A percentile compares a stretch with the other conserved stretches of the same genome.
Evolutionary conservation across 768 basidiomycete species (phyloP).

Genomic region (Clitopilus hobsonii): DNA sequence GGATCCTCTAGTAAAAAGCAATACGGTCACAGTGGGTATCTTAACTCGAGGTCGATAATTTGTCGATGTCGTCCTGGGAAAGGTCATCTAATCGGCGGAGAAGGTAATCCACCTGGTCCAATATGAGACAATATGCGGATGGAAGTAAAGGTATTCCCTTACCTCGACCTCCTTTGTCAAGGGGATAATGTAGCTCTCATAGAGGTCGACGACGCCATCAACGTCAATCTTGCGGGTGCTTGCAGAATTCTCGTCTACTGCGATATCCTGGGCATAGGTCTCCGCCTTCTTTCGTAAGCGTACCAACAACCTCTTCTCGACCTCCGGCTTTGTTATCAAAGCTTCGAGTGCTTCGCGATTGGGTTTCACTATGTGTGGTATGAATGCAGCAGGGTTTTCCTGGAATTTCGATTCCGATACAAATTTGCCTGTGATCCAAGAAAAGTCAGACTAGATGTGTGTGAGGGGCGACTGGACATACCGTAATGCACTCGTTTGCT

Average conservation of each 20-base stretch:
- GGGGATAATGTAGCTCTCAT: conserved; percentile 94
- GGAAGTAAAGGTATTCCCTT: conserved; percentile 4
- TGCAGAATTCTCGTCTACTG: conserved; percentile 48
- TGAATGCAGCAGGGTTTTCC: conserved; percentile 79
- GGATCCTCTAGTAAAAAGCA: background rate
- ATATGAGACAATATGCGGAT: background rate
- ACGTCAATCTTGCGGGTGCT: conserved; percentile 74
- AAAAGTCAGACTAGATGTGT: background rate
- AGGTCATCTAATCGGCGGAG: conserved; percentile 84
- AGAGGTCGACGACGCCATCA: conserved; percentile 88
- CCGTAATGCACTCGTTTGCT: conserved; percentile 98
- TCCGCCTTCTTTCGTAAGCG: conserved; percentile 83
- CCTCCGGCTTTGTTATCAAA: conserved; percentile 96
- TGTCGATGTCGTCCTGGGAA: conserved; percentile 74
- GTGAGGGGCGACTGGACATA: conserved; percentile 20
- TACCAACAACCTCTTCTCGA: conserved; percentile 79
- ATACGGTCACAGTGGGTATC: background rate
- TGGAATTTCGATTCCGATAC: conserved; percentile 97
- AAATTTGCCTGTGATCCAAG: conserved; percentile 83
- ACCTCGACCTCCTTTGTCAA: conserved; percentile 99
- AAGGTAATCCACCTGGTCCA: conserved; percentile 89
- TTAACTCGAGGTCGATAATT: conserved; percentile 27
- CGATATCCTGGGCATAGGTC: conserved; percentile 80
- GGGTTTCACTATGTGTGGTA: conserved; percentile 84
- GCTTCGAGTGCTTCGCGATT: conserved; percentile 75